A percentile compares a stretch with the other conserved stretches of the same genome.
Evolutionary conservation across 345 rosid genomes (phyloP).

Genomic region (Trapa bicornis): DNA sequence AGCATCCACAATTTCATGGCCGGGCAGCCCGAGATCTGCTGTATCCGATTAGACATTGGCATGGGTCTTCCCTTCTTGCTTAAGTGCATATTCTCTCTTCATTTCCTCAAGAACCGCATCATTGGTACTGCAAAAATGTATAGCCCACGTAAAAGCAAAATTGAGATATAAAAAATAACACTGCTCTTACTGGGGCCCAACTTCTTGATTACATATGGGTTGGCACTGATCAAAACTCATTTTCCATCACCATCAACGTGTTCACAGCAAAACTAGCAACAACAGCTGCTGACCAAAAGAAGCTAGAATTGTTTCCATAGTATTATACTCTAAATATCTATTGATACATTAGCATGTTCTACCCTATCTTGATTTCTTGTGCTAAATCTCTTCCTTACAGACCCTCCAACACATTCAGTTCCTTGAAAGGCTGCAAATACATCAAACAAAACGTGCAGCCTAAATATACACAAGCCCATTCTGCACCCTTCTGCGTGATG

Average conservation of each 20-base stretch:
- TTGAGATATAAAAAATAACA: background rate
- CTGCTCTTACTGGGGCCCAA: background rate
- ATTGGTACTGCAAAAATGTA: conserved; percentile 53
- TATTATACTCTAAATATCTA: background rate
- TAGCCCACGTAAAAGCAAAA: background rate
- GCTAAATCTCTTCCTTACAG: background rate
- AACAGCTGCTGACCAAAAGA: background rate
- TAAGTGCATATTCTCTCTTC: conserved; percentile 70
- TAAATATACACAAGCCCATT: no score
- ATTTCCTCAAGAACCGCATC: conserved; percentile 75
- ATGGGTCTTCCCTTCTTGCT: conserved; percentile 32
- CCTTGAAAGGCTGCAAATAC: background rate
- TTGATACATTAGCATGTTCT: background rate
- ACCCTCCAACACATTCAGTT: background rate
- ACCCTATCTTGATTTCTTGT: background rate
- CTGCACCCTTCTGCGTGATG: no score
- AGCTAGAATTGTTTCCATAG: background rate
- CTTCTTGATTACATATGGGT: background rate
- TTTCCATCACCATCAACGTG: background rate
- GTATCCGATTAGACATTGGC: background rate
- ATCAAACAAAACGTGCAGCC: background rate
- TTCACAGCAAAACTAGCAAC: background rate
- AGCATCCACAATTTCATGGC: background rate
- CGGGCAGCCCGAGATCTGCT: background rate
- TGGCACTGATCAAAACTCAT: background rate